Percentiles rank a stretch among this genome's conserved stretches.
These are phyloP conservation scores for Grosmannia penicillata DNA, from an alignment of 2,329 filamentous ascomycete genomes.

Conservation along the genomic window DNA sequence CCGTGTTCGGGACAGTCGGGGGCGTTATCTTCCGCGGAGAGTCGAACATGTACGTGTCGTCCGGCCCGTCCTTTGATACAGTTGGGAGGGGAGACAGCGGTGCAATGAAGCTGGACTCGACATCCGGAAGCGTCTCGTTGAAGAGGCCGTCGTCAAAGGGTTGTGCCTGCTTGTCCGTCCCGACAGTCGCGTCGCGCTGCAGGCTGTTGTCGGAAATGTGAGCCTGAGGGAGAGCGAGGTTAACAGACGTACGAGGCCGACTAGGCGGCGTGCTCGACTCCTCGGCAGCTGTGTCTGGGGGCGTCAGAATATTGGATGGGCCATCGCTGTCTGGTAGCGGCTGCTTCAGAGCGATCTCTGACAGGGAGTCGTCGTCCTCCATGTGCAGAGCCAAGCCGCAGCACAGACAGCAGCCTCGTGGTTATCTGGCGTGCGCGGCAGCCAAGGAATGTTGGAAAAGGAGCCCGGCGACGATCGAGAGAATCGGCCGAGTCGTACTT, in stretches of 20 bases:
- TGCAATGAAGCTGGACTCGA: slow-evolving; percentile 51
- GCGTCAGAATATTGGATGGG: too few relatives aligned
- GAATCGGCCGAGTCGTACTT: too few relatives aligned
- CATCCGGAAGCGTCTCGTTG: slow-evolving; percentile 42
- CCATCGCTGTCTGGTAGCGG: too few relatives aligned
- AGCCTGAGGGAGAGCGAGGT: too few relatives aligned
- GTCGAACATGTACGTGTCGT: slow-evolving; percentile 48
- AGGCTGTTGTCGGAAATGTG: slow-evolving; percentile 22
- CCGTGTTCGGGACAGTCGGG: neutral
- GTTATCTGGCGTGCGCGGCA: too few relatives aligned
- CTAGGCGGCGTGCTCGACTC: neutral
- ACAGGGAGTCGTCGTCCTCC: too few relatives aligned
- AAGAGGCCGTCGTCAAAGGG: slow-evolving; percentile 38
- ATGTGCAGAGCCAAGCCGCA: too few relatives aligned
- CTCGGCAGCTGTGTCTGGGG: neutral
- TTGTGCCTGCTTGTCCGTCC: slow-evolving; percentile 24
- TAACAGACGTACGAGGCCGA: neutral
- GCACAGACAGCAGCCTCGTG: too few relatives aligned
- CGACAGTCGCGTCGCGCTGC: slow-evolving; percentile 21
- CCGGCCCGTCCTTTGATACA: slow-evolving; percentile 29
- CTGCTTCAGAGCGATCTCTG: too few relatives aligned
- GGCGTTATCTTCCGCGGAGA: slow-evolving; percentile 19
- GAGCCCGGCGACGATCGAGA: too few relatives aligned
- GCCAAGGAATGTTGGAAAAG: too few relatives aligned
- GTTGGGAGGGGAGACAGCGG: slow-evolving; percentile 40